Percentiles rank a stretch among this genome's conserved stretches.
These are phyloP conservation scores for Oryza glaberrima DNA, from an alignment of 176 grass and related monocot species.

Conservation along the genomic window DNA sequence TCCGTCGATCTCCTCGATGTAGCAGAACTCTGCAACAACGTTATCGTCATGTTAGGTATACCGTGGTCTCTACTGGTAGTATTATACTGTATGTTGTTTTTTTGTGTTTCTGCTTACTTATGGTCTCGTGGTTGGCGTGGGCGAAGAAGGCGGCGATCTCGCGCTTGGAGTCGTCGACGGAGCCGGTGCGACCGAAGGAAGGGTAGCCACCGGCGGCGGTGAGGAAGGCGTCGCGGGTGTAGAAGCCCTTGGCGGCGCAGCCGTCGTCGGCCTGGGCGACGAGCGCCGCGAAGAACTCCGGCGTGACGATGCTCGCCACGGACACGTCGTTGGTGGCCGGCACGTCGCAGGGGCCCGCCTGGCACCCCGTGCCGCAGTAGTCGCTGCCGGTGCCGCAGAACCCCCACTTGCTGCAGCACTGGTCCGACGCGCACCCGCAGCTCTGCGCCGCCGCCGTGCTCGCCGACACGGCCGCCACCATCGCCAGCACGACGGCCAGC, in stretches of 20 bases:
- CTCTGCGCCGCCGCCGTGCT: conserved; percentile 31
- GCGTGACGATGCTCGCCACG: conserved; percentile 48
- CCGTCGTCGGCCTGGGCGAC: conserved; percentile 50
- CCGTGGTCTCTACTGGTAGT: too few species aligned
- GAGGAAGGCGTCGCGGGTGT: conserved; percentile 83
- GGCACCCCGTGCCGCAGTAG: conserved; percentile 65
- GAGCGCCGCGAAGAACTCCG: conserved; percentile 63
- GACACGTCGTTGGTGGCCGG: conserved; percentile 46
- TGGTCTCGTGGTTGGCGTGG: conserved; percentile 80
- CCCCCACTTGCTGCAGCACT: conserved; percentile 64
- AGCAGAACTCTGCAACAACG: conserved; percentile 72
- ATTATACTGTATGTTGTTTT: background rate
- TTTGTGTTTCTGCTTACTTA: conserved; percentile 48
- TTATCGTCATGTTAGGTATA: too few species aligned
- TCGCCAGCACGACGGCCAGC: background rate
- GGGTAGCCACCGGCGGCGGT: conserved; percentile 46
- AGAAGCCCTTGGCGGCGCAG: conserved; percentile 64
- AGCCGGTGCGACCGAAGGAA: conserved; percentile 56
- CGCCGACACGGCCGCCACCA: background rate
- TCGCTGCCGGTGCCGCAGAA: conserved; percentile 45
- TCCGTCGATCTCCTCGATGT: conserved; percentile 90
- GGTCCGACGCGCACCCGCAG: conserved; percentile 49
- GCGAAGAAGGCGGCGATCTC: conserved; percentile 92
- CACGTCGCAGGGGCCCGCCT: conserved; percentile 37
- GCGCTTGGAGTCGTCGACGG: conserved; percentile 71